Conservation (phyloP, 2,329 filamentous ascomycete species). For the Fusarium robinianum region DNA sequence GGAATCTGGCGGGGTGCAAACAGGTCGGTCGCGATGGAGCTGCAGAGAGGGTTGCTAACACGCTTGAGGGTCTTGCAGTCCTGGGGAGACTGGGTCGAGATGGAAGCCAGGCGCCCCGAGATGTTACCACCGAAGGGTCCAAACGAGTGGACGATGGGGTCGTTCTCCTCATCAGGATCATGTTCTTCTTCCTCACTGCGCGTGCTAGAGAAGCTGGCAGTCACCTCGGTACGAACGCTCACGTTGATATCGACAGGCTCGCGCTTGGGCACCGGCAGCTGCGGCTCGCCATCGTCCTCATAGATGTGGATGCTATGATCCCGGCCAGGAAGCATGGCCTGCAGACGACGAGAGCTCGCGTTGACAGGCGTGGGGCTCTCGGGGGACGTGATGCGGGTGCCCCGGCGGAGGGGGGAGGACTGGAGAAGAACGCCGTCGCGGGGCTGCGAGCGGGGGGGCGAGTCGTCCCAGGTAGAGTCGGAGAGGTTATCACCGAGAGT, state of each 20-base stretch:
- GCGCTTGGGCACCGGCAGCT: constrained; percentile 44
- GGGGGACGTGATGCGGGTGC: constrained; percentile 69
- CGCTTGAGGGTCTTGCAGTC: constrained; percentile 36
- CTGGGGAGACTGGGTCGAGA: constrained; percentile 71
- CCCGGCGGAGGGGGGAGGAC: constrained; percentile 63
- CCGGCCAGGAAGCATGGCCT: constrained; percentile 48
- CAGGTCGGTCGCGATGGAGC: constrained; percentile 31
- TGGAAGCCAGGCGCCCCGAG: constrained; percentile 78
- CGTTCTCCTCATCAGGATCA: constrained; percentile 90
- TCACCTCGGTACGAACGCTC: constrained; percentile 56
- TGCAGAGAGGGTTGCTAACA: constrained; percentile 24
- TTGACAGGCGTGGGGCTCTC: constrained; percentile 65
- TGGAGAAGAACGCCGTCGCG: constrained; percentile 52
- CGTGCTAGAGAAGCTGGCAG: constrained; percentile 62
- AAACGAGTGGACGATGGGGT: constrained; percentile 89
- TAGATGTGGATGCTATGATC: constrained; percentile 68
- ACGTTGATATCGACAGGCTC: constrained; percentile 39
- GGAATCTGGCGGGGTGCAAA: constrained; percentile 32
- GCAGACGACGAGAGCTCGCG: constrained; percentile 51
- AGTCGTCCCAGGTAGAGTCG: constrained; percentile 74
- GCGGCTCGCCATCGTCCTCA: constrained; percentile 71
- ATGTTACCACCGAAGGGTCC: constrained; percentile 87
- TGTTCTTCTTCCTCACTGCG: constrained; percentile 67
- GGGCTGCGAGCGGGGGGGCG: constrained; percentile 49
- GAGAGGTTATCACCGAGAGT: constrained; percentile 59